Conservation (phyloP, 345 rosid genomes). For the Brassica juncea region DNA sequence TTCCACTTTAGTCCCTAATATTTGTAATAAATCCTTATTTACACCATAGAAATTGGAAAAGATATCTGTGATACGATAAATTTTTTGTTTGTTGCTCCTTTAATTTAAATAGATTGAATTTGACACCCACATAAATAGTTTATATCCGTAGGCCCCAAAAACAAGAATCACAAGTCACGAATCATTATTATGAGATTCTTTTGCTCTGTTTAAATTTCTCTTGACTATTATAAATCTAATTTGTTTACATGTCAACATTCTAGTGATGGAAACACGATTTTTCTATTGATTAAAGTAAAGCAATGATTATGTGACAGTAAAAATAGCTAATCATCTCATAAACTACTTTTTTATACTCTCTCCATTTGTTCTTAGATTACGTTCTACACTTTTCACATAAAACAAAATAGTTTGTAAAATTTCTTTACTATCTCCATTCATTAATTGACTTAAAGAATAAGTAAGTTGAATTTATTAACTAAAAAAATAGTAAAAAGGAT, state of each 20-base stretch:
- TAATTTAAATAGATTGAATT: background rate
- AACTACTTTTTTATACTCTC: background rate
- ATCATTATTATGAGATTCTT: slow-evolving; percentile 18
- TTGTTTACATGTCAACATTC: slow-evolving; percentile 5
- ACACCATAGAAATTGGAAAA: no score
- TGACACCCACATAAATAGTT: background rate
- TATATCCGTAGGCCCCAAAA: background rate
- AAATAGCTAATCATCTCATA: background rate
- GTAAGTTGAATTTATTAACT: no score
- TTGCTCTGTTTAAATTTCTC: slow-evolving; percentile 5
- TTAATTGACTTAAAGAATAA: no score
- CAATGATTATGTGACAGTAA: background rate
- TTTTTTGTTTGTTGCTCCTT: slow-evolving; percentile 18
- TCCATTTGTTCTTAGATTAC: no score
- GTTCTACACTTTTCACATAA: no score
- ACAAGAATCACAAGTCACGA: background rate
- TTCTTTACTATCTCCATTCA: no score
- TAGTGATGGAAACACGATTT: background rate
- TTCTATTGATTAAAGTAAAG: background rate
- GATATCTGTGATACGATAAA: no score
- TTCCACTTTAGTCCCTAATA: slow-evolving; percentile 33
- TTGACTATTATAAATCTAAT: background rate
- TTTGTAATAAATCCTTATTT: background rate
- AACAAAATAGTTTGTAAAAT: no score
- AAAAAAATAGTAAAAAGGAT: no score